These are phyloP conservation scores for Chaetomium cochliodes DNA, from an alignment of 495 filamentous ascomycete genomes.

Conservation along the genomic window DNA sequence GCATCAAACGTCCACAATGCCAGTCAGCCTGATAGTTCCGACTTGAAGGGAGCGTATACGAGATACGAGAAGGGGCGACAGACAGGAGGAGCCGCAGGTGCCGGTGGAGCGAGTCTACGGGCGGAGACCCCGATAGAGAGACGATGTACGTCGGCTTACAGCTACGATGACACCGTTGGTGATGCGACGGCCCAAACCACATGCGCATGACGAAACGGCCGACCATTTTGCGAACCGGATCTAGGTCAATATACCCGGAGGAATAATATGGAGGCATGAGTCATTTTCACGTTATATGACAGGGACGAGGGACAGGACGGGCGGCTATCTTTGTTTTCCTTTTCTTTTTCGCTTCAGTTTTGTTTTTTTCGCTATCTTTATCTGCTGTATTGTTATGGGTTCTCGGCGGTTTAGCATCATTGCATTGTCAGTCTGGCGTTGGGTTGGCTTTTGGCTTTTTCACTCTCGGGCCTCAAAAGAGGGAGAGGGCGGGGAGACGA, in stretches of 20 bases:
- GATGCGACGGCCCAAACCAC: not conserved
- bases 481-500: not conserved
- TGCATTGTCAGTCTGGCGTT: slow-evolving; percentile 12
- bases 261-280: not conserved
- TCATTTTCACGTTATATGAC: slow-evolving; percentile 1
- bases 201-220: slow-evolving; percentile 11
- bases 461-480: not conserved
- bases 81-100: not conserved
- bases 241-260: not conserved
- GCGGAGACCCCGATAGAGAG: not conserved
- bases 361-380: slow-evolving; percentile 9
- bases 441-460: slow-evolving; percentile 3
- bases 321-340: not conserved
- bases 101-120: not conserved
- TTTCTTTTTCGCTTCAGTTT: slow-evolving; percentile 3
- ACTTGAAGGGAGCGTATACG: not conserved
- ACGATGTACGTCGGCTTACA: slow-evolving; percentile 29
- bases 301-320: not conserved
- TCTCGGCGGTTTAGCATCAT: slow-evolving; percentile 5
- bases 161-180: not conserved
- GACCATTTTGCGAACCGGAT: not conserved
- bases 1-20: no score
- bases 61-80: not conserved
- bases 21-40: no score
- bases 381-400: slow-evolving; percentile 1